Evolutionary conservation across 1,139 yeast species (phyloP).

Genomic region (Saccharomyces hybrid): DNA sequence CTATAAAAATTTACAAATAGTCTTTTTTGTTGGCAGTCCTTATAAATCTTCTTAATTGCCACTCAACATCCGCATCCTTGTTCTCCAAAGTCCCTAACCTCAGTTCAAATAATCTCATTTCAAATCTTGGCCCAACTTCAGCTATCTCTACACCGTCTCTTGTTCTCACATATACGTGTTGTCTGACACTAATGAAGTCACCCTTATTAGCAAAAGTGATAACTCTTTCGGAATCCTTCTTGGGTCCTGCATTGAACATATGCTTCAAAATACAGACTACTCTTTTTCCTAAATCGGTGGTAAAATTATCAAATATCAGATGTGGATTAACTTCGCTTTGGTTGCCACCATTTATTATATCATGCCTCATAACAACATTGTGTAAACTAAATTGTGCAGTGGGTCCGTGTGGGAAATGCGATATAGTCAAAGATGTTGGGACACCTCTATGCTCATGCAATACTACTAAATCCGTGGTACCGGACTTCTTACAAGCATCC

Average conservation of each 20-base stretch:
- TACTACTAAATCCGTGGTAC: constrained; percentile 74
- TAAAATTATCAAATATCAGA: constrained; percentile 83
- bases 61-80: constrained; percentile 95
- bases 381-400: constrained; percentile 91
- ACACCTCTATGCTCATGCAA: constrained; percentile 97
- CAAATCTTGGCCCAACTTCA: constrained; percentile 98
- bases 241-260: constrained; percentile 94
- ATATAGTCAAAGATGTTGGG: constrained; percentile 85
- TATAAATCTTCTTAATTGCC: constrained; percentile 89
- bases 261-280: constrained; percentile 78
- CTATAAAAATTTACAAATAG: constrained; percentile 40
- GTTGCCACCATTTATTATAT: constrained; percentile 77
- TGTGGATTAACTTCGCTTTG: constrained; percentile 92
- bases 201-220: constrained; percentile 86
- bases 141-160: constrained; percentile 86
- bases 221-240: constrained; percentile 79
- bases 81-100: constrained; percentile 87
- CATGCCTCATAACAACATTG: constrained; percentile 91
- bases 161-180: constrained; percentile 86
- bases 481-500: constrained; percentile 69
- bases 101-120: constrained; percentile 86
- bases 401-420: constrained; percentile 98
- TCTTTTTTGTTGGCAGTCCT: constrained; percentile 94
- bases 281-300: constrained; percentile 75
- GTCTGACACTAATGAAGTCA: constrained; percentile 89